phyloP scores from a whole-genome alignment of 768 basidiomycete species.

The Naganishia onofrii region DNA sequence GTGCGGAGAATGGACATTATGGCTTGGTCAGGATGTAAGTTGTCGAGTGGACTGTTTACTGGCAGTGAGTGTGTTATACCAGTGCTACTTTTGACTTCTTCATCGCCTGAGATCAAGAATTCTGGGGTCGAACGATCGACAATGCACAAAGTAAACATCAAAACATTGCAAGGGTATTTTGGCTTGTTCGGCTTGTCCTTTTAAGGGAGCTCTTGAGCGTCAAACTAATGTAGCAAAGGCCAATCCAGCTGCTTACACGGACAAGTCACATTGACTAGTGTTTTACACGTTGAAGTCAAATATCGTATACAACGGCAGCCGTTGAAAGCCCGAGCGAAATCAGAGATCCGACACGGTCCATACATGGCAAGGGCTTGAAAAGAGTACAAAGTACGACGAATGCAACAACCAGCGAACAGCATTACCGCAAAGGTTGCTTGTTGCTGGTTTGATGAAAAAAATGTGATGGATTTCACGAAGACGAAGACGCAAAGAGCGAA shows the following conservation, averaged over 20 bases:
- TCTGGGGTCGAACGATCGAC: not conserved
- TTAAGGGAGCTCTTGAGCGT: too few species aligned
- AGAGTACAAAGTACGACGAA: not conserved
- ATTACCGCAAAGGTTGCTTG: not conserved
- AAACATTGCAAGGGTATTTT: too few species aligned
- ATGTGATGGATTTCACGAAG: not conserved
- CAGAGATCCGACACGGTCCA: not conserved
- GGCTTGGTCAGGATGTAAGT: not conserved
- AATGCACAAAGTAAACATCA: not conserved
- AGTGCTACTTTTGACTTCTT: not conserved
- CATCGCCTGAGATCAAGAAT: not conserved
- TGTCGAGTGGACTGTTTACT: not conserved
- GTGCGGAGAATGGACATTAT: conserved; percentile 4
- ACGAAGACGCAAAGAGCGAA: not conserved
- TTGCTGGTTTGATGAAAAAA: not conserved
- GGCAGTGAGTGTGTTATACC: not conserved
- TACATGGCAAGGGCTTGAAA: not conserved
- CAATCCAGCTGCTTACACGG: not conserved
- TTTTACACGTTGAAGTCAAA: not conserved
- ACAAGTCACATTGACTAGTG: too few species aligned
- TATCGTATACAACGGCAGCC: not conserved
- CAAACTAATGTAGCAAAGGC: not conserved
- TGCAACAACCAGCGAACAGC: not conserved
- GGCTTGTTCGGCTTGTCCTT: too few species aligned
- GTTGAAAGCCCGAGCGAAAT: not conserved